Evolutionary conservation across 140 eudicot genomes (phyloP).

Genomic region (Stevia rebaudiana): DNA sequence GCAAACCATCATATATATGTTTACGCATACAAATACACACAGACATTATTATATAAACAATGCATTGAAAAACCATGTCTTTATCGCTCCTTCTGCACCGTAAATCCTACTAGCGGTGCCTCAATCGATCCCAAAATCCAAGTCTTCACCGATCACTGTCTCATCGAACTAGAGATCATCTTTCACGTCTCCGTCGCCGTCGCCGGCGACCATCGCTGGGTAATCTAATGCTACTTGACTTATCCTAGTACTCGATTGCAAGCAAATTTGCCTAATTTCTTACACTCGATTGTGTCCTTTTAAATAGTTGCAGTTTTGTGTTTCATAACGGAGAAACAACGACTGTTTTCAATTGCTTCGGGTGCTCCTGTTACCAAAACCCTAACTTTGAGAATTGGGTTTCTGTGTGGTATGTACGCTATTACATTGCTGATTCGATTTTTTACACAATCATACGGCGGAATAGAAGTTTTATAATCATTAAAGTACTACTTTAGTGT

Average conservation of each 20-base stretch:
- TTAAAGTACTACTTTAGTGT: neutral
- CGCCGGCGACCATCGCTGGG: constrained; percentile 10
- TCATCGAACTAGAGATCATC: neutral
- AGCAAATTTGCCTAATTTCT: neutral
- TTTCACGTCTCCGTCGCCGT: constrained; percentile 5
- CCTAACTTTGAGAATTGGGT: constrained; percentile 22
- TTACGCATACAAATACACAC: neutral
- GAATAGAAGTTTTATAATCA: neutral
- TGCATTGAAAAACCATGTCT: neutral
- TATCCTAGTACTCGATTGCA: neutral
- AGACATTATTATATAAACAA: neutral
- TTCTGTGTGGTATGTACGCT: constrained; percentile 14
- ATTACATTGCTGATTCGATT: neutral
- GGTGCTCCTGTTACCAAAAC: constrained; percentile 9
- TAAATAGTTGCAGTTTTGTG: neutral
- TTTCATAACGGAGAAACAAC: neutral
- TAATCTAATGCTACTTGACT: neutral
- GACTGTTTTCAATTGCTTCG: neutral
- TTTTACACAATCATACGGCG: neutral
- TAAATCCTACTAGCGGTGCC: neutral
- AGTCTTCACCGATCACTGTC: neutral
- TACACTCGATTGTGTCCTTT: neutral
- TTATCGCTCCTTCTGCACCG: neutral
- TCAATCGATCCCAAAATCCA: neutral
- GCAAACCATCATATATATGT: neutral